Conservation (phyloP, 805 yeast genomes). For the Yarrowia divulgata region DNA sequence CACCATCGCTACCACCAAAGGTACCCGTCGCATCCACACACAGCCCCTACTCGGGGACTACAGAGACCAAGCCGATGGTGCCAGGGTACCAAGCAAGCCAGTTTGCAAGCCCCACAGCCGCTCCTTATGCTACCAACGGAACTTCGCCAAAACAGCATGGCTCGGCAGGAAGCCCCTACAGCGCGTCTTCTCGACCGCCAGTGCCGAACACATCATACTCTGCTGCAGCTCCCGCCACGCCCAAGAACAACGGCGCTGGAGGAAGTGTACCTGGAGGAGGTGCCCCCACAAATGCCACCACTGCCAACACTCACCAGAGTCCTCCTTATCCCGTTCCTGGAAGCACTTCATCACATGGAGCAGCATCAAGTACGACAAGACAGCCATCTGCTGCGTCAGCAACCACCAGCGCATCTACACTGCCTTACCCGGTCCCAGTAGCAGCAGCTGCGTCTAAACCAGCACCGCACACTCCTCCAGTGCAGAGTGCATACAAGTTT, state of each 20-base stretch:
- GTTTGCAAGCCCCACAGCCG: slow-evolving; percentile 8
- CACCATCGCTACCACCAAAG: slow-evolving; percentile 21
- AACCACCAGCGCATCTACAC: neutral
- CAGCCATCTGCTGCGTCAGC: neutral
- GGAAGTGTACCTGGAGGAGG: neutral
- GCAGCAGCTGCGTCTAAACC: neutral
- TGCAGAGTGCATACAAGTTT: neutral
- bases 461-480: slow-evolving; percentile 13
- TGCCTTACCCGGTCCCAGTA: slow-evolving; percentile 4
- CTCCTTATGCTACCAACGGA: slow-evolving; percentile 15
- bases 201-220: neutral
- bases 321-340: slow-evolving; percentile 8
- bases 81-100: slow-evolving; percentile 19
- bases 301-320: neutral
- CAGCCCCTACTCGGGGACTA: neutral
- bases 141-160: neutral
- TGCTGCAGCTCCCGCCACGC: neutral
- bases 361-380: neutral
- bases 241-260: neutral
- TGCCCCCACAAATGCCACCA: neutral
- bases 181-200: neutral
- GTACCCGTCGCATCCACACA: neutral
- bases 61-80: neutral
- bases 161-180: neutral
- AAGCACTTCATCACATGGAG: neutral